Conservation (phyloP, 148 eudicot genomes). For the Fagopyrum tataricum region DNA sequence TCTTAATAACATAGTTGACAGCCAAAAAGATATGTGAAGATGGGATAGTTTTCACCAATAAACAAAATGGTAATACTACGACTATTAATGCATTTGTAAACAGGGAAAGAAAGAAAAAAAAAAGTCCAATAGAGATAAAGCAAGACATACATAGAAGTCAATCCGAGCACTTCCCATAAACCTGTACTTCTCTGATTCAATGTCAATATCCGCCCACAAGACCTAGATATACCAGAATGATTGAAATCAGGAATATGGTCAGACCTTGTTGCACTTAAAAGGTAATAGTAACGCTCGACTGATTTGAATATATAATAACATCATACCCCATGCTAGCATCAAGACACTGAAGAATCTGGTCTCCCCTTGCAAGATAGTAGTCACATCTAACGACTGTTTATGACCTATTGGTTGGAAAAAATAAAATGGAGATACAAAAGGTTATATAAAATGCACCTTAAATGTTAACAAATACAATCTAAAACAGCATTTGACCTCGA, state of each 20-base stretch:
- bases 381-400: conserved; percentile 66
- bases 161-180: conserved; percentile 97
- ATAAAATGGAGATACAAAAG: conserved; percentile 13
- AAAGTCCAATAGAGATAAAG: neutral
- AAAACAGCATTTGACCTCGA: conserved; percentile 42
- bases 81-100: neutral
- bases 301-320: neutral
- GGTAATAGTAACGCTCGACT: neutral
- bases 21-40: neutral
- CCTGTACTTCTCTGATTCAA: conserved; percentile 93
- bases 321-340: conserved; percentile 98
- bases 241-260: neutral
- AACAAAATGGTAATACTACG: neutral
- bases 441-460: neutral
- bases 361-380: conserved; percentile 74
- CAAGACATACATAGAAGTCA: conserved; percentile 66
- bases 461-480: neutral
- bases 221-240: conserved; percentile 34
- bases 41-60: neutral
- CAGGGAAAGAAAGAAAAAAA: neutral
- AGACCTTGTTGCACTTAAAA: neutral
- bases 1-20: no score
- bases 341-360: conserved; percentile 71
- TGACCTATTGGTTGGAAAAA: conserved; percentile 38
- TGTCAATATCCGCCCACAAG: conserved; percentile 92